Evolutionary conservation across 2,329 filamentous ascomycete species (phyloP), one percentile per base, ranked within the genome.

Genomic region (Colletotrichum tofieldiae): DNA sequence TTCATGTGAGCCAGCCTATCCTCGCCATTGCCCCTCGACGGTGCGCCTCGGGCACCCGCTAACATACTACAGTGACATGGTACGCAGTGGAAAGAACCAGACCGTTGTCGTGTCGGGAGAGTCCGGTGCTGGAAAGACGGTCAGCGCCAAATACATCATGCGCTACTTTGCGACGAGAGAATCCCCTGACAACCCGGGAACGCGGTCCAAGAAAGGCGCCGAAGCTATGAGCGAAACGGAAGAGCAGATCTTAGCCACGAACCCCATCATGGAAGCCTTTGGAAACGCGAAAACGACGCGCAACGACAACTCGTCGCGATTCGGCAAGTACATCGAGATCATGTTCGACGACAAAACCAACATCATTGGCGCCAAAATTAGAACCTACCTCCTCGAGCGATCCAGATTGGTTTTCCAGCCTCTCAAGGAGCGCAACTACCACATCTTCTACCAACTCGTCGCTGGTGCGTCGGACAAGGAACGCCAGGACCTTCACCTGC

Each of bases 111-210:
- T 99, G n/a, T 99, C 96, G 45, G 96, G 96, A 82, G 96, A 99
- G 84, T 99, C 96, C 66, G 96, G 96, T 89, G 96, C 96, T 75
- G 96, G 96, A 80, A 99, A 99, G 87, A 99, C 96, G 6, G 96
- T 99, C 82, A 98, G 96, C 84, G 96, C 96, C 78, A 99, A 99
- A 86, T 98, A 99, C 85, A 98, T 99, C 82, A 99, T 99, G 96
- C 92, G 96, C 79, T 99, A 99, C 86, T 99, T 99, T 84, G 96
- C 96, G 74, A 99, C 96, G 54, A 92, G 96, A 89, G 96, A 98
- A 84, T 93, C 95, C 9, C 95, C 96, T 67, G 94, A 97, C 78
- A 94, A 95, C 81, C 93, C 94, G 20, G 92, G 93, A 60, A 92
- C 91, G 75, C 92, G 93, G 78, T 88, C 88, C 66, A 96, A 94